Conservation (phyloP, 805 yeast species). For the Candida sithepensis region DNA sequence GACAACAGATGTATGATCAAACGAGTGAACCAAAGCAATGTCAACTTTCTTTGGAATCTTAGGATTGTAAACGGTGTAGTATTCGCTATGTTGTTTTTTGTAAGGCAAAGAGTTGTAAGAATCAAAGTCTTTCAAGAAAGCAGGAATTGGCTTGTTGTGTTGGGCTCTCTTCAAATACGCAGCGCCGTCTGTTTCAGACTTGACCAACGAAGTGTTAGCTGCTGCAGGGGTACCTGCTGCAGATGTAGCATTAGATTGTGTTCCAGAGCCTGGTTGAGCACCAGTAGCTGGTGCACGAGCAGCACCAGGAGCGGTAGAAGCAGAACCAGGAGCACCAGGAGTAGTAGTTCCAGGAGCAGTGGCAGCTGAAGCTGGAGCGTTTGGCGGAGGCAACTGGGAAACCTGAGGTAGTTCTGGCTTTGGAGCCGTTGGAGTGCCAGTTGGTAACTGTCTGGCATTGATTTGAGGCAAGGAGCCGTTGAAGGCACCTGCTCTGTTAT, state of each 20-base stretch:
- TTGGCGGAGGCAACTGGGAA: conserved; percentile 3
- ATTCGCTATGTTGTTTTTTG: conserved; percentile 81
- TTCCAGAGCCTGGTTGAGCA: background rate
- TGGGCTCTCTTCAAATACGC: conserved; percentile 39
- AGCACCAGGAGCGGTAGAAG: conserved; percentile 5
- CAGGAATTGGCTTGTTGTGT: conserved; percentile 75
- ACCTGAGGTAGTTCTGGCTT: conserved; percentile 25
- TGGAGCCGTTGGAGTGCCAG: conserved; percentile 28
- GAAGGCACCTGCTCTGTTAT: conserved; percentile 16
- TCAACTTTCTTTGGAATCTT: conserved; percentile 73
- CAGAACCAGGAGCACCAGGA: conserved; percentile 7
- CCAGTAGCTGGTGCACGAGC: conserved; percentile 1
- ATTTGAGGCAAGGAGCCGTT: conserved; percentile 23
- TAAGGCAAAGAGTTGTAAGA: conserved; percentile 69
- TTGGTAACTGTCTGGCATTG: conserved; percentile 8
- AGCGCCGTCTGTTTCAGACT: conserved; percentile 31
- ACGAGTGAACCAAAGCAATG: conserved; percentile 82
- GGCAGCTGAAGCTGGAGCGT: conserved; percentile 7
- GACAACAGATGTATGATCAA: conserved; percentile 91
- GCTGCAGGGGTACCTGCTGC: conserved; percentile 26
- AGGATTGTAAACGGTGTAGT: conserved; percentile 87
- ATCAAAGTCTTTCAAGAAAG: conserved; percentile 77
- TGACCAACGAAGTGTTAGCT: conserved; percentile 11
- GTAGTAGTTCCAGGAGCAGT: conserved; percentile 12
- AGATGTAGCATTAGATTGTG: conserved; percentile 12